Conservation (phyloP, 2,329 filamentous ascomycete species). For the Metarhizium guizhouense region DNA sequence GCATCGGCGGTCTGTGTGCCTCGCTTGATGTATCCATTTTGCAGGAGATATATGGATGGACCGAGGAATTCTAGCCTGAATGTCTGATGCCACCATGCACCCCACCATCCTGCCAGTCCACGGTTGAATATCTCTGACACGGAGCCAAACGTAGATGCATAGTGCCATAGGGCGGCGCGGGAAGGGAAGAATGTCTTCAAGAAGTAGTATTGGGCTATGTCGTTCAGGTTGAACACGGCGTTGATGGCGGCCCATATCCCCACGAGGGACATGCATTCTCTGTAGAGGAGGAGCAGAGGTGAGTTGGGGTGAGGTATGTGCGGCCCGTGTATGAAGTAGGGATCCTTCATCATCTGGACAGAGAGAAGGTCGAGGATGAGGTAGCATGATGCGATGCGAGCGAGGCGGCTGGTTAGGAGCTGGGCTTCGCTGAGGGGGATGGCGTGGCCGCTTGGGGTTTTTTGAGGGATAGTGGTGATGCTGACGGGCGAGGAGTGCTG, state of each 20-base stretch:
- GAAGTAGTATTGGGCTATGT: constrained; percentile 45
- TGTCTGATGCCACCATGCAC: constrained; percentile 82
- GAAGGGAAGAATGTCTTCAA: constrained; percentile 43
- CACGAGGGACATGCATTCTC: constrained; percentile 44
- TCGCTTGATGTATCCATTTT: constrained; percentile 28
- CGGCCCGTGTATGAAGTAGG: constrained; percentile 59
- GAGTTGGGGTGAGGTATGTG: constrained; percentile 33
- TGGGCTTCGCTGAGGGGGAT: constrained; percentile 30
- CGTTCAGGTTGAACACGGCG: constrained; percentile 49
- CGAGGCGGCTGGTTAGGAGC: constrained; percentile 37
- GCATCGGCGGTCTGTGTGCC: constrained; percentile 16
- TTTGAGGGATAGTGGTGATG: constrained; percentile 31
- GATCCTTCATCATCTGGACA: constrained; percentile 62
- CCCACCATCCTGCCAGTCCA: constrained; percentile 77
- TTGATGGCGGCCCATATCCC: constrained; percentile 53
- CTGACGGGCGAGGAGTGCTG: constrained; percentile 27
- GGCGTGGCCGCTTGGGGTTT: constrained; percentile 36
- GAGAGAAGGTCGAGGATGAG: constrained; percentile 62
- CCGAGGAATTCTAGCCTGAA: constrained; percentile 67
- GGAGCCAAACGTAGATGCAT: constrained; percentile 47
- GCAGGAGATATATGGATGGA: constrained; percentile 41
- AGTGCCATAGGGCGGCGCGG: constrained; percentile 41
- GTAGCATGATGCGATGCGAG: constrained; percentile 47
- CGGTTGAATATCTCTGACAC: constrained; percentile 49
- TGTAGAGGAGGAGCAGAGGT: constrained; percentile 41